Conservation (phyloP, 1,139 yeast species). For the Zygosaccharomyces sapae region DNA sequence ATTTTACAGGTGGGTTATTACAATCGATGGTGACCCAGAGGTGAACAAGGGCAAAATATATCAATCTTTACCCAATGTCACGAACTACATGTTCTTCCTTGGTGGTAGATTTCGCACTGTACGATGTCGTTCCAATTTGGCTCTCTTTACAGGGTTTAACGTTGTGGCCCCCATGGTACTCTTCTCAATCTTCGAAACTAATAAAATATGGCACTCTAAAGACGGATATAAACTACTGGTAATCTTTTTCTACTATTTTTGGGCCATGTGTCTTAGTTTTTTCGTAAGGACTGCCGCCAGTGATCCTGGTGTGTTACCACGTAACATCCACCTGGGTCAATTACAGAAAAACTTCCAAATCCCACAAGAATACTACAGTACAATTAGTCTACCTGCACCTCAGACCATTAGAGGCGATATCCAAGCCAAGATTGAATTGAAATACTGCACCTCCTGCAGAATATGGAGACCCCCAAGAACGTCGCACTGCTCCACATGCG, state of each 20-base stretch:
- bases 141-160: conserved; percentile 38
- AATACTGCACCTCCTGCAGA: conserved; percentile 58
- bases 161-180: conserved; percentile 50
- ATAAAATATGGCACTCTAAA: conserved; percentile 25
- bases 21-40: conserved; percentile 27
- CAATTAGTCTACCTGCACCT: conserved; percentile 49
- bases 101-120: conserved; percentile 61
- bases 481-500: conserved; percentile 67
- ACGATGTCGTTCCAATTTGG: conserved; percentile 40
- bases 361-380: conserved; percentile 63
- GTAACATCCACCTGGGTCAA: conserved; percentile 56
- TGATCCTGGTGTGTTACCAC: conserved; percentile 74
- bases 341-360: conserved; percentile 37
- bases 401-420: conserved; percentile 27
- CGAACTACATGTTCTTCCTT: conserved; percentile 45
- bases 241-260: conserved; percentile 54
- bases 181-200: conserved; percentile 44
- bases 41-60: conserved; percentile 20
- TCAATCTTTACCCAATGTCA: conserved; percentile 23
- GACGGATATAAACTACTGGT: conserved; percentile 55
- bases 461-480: conserved; percentile 68
- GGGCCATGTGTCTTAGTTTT: conserved; percentile 47
- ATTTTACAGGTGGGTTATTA: conserved; percentile 28
- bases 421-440: conserved; percentile 40
- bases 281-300: conserved; percentile 53